Conservation (phyloP, 441 rosid species). For the Omphalea diandra region DNA sequence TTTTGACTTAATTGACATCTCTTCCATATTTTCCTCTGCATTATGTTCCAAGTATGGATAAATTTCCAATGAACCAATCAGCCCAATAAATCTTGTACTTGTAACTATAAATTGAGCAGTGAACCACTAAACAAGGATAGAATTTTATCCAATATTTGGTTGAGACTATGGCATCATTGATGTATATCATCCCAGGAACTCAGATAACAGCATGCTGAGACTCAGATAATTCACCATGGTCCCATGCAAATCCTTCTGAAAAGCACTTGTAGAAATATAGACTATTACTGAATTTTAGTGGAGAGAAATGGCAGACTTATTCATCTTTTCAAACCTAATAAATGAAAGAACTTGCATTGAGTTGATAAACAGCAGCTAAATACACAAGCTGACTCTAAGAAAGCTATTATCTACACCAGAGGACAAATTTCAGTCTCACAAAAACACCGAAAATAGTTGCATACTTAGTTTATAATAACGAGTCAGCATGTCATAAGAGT, state of each 20-base stretch:
- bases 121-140: not conserved
- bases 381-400: not conserved
- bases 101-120: not conserved
- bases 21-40: not conserved
- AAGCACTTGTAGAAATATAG: not conserved
- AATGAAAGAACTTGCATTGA: not conserved
- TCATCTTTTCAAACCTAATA: not conserved
- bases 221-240: not conserved
- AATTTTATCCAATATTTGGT: not conserved
- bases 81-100: not conserved
- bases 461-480: not conserved
- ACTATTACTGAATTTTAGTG: not conserved
- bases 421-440: not conserved
- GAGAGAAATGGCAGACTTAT: not conserved
- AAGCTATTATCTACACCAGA: not conserved
- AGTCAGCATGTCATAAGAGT: not conserved
- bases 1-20: not conserved
- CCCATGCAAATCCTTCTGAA: not conserved
- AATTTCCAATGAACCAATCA: not conserved
- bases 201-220: not conserved
- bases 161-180: not conserved
- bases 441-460: no score
- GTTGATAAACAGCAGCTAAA: not conserved
- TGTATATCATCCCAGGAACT: not conserved
- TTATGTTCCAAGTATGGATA: not conserved